Base-by-base conservation (phyloP, 73 alveolate species). In the Paramecium bursaria region DNA sequence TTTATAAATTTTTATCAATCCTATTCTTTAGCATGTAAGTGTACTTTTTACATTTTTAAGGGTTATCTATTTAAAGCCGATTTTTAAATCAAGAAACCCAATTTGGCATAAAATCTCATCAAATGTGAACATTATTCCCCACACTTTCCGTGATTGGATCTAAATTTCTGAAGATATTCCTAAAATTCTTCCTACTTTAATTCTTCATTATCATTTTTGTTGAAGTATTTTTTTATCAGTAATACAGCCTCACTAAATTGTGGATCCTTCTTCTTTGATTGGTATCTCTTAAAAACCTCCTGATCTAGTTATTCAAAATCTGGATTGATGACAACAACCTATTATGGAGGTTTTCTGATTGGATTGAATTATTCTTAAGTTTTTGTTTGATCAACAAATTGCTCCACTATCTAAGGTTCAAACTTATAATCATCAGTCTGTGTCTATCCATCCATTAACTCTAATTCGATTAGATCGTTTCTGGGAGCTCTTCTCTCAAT, bases 51-150 rank as follows among this genome's bases (percentile, higher is more conserved):
- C 26, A 67, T 15, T 67, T 67, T 67, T 7, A 39, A 67, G 22
- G 44, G 60, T 67, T 67, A 42, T 67, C 82, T 67, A 39, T 67
- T 67, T 14, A 67, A 67, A 21, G 82, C 53, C 22, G 82, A 67
- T 17, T 67, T 67, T 27, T 67, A 19, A 17, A 67, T 67, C 23
- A 67, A 42, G 55, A 67, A 67, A 21, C 82, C 82, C 44, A 67
- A 67, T 67, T 67, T 67, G 17, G 82, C 82, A 42, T 67, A 67
- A 67, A 67, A 67, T 39, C 82, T 67, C 27, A 67, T 11, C 44
- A 67, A 67, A 42, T 67, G 82, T 9, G 82, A 67, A 35, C 82
- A 67, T 39, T 67, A 39, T 39, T 67, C 82, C 17, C 82, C 82
- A 67, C 82, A 67, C 22, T 31, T 9, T 67, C 82, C 44, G 44